Base-by-base conservation (phyloP, 2,329 filamentous ascomycete genomes). In the Xylaria sp. region DNA sequence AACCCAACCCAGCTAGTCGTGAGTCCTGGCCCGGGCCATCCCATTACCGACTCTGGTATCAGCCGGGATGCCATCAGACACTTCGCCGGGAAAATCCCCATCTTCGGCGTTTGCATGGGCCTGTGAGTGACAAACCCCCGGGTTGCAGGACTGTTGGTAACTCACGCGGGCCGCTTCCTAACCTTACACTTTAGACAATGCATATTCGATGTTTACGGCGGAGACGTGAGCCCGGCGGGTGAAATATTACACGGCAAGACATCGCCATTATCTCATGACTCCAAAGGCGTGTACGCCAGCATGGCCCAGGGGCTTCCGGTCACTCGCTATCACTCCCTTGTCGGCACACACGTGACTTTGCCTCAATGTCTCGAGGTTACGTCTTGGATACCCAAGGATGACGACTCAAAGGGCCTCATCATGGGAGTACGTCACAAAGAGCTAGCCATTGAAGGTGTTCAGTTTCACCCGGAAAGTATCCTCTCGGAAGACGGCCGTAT, bases 161-260 rank as follows among this genome's bases (percentile, higher is more conserved):
- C 41, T 35, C 21, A 29, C 8, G 13, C 38, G 10, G 59, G 17
- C n/a, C 29, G 13, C 47, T 23, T n/a, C 52, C 67, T 70, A 62
- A 70, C 63, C 21, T 19, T 37, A 15, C 55, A 21, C 33, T 21
- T n/a, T 68, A 91, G 88, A 69, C 95, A 99, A 82, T 99, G 95
- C 78, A 98, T 99, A 67, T 94, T 96, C 74, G 91, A 95, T 56
- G 89, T 92, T 31, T 98, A 96, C 72, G 95, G 95, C 48, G 95
- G 95, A 63, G 88, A 90, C 52, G 95, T 99, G 51, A 90, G 89
- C 74, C 94, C 92, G 61, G 96, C 95, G 9, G 95, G 95, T 25
- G 95, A 99, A 79, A 97, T 97, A 72, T 82, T 99, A 56, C 95
- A 99, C 73, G 95, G 95, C 70, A 99, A 99, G 81, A 99, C 95